Base-by-base conservation (phyloP, 768 basidiomycete genomes). In the Melanogaster broomeanus region DNA sequence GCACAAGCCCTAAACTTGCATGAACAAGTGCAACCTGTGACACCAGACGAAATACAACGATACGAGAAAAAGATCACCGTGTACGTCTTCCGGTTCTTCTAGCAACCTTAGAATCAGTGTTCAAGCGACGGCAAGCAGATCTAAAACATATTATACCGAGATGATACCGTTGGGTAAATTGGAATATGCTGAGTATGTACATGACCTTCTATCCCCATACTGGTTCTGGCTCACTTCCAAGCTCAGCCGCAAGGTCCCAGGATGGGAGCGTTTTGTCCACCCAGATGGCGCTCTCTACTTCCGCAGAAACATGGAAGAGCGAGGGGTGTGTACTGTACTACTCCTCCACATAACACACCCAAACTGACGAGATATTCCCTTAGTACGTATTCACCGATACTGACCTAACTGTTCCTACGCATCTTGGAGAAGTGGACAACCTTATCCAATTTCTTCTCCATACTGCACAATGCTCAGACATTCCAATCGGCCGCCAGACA, bases 221-320 rank as follows among this genome's bases (percentile, higher is more conserved):
- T 18, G 35, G 8, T 18, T 37, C 35, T 37, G 35, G 35, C 6
- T 37, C 35, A 18, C 35, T 18, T 37, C 35, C 35, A 37, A 37
- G 9, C 7, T 37, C 35, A 37, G 35, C 8, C 16, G 16, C 18
- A 4, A 16, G 16, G n/a, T 18, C 35, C 1, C 69, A 51, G 73
- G 67, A 3, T 84, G 83, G 83, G 61, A 48, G 6, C 53, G 71
- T 3, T 66, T 67, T 25, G 62, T 68, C 4, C 82, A 83, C 61
- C 80, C 82, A 0, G 81, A 84, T 63, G 83, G 83, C 5, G 73
- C 73, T 4, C 68, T 75, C 21, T 85, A 83, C 58, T 84, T 81
- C 52, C 75, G 69, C 54, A 68, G 80, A 37, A 8, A 11, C 6
- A 37, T 37, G 15, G 35, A 16, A 44, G 22, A 53, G 38, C 53